Evolutionary conservation across 2,329 filamentous ascomycete species (phyloP).

Genomic region (Sordariomycetes sp.): DNA sequence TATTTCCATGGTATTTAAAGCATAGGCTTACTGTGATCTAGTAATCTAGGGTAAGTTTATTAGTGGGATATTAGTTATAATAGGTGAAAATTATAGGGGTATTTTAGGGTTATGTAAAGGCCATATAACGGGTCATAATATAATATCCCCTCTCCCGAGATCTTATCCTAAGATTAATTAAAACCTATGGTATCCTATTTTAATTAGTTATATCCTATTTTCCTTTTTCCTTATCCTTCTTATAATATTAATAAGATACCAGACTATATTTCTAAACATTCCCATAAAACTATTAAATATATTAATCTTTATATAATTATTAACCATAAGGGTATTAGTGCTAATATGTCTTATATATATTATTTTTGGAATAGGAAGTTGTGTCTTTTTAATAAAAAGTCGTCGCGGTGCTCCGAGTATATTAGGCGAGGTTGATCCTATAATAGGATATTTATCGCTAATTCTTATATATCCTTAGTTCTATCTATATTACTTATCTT

Average conservation of each 20-base stretch:
- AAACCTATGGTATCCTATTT: background rate
- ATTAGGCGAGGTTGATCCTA: background rate
- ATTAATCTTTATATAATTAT: background rate
- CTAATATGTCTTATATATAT: background rate
- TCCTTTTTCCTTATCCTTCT: background rate
- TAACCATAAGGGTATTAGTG: background rate
- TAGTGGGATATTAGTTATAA: background rate
- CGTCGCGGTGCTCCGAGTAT: too few species aligned
- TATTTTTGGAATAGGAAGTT: too few species aligned
- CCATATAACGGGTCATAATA: slow-evolving; percentile 2
- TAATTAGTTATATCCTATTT: background rate
- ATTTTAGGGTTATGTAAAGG: background rate
- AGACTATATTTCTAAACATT: slow-evolving; percentile 1
- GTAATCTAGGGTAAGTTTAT: background rate
- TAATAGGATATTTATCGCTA: background rate
- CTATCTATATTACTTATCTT: too few species aligned
- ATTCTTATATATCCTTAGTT: too few species aligned
- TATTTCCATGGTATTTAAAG: background rate
- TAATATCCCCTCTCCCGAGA: slow-evolving; percentile 1
- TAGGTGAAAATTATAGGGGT: background rate
- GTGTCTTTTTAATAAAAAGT: too few species aligned
- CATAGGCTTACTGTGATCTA: background rate
- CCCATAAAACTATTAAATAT: background rate
- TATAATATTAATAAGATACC: slow-evolving; percentile 2
- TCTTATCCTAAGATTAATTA: slow-evolving; percentile 2